Base-by-base conservation (phyloP, 257 asterid genomes). In the Perilla frutescens region DNA sequence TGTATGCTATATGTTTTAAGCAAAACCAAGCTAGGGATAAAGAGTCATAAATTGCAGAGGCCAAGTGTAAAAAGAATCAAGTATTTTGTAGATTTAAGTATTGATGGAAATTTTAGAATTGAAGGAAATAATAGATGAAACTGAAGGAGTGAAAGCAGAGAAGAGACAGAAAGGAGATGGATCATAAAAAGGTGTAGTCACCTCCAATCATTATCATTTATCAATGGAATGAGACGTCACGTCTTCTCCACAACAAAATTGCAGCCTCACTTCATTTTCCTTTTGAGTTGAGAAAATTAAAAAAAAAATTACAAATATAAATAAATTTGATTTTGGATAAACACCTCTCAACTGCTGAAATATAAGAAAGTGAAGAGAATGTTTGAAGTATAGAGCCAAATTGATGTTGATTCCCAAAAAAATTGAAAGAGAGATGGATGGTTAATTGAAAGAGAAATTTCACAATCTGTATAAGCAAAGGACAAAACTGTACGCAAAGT, bases 401-500 rank as follows among this genome's bases (percentile, higher is more conserved):
- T 20, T 20, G 59, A 51, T 64, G 56, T 50, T 47, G 68, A 73
- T 77, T 74, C 81, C 75, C 67, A 74, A 53, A 59, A 70, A 8
- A 56, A 56, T 13, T 66, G 71, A 20, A 15, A 1, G 15, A 5
- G 68, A 43, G 39, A 29, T 3, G 29, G 68, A 14, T 6, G 44
- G 5, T 67, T 44, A 44, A 29, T 66, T 72, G 62, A 72, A 34
- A 34, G 37, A 2, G 37, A 34, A 72, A 61, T 72, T 44, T 72
- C 73, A 58, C 58, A 55, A 76, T 71, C 61, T 59, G 31, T 14
- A 45, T 6, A 5, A 71, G 41, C 9, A 49, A 26, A 58, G 54
- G 81, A 76, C 76, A 68, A 76, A 66, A 31, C 1, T 76, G 72
- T 40, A 57, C 55, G 40, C 13, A 67, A 65, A 71, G 63, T 69